These are phyloP conservation scores for Venturia nashicola DNA, from an alignment of 2,329 filamentous ascomycete species.

Conservation along the genomic window DNA sequence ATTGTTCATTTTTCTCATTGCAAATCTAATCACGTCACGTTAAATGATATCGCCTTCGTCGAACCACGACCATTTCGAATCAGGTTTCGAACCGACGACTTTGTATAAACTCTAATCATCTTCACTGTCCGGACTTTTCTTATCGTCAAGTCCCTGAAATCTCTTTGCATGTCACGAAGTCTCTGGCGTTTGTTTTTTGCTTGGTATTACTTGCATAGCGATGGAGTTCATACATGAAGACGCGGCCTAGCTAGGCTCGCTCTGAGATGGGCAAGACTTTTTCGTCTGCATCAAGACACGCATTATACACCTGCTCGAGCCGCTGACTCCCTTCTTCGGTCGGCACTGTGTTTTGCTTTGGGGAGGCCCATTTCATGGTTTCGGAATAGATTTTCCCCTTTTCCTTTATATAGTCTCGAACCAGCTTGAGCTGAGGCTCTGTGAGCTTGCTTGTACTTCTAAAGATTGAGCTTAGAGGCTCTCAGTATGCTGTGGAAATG, in stretches of 20 bases:
- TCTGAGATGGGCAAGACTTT: background rate
- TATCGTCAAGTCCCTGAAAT: background rate
- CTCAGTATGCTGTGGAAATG: background rate
- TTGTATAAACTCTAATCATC: background rate
- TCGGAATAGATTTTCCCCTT: background rate
- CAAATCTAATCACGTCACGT: background rate
- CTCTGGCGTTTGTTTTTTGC: background rate
- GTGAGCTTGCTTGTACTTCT: constrained; percentile 2
- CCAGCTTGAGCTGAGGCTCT: constrained; percentile 4
- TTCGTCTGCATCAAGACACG: background rate
- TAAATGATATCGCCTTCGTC: background rate
- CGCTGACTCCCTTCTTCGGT: background rate
- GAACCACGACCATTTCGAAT: background rate
- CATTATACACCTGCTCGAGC: background rate
- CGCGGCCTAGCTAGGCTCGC: background rate
- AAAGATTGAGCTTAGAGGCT: background rate
- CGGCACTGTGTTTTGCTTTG: background rate
- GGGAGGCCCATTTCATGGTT: background rate
- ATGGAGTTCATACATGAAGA: background rate
- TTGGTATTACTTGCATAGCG: background rate
- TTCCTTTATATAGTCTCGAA: background rate
- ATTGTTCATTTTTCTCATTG: background rate
- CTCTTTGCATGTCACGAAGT: background rate
- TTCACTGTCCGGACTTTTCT: background rate
- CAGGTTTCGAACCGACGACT: background rate